Evolutionary conservation across 495 filamentous ascomycete genomes (phyloP).

Genomic region (Aspergillus diversus): DNA sequence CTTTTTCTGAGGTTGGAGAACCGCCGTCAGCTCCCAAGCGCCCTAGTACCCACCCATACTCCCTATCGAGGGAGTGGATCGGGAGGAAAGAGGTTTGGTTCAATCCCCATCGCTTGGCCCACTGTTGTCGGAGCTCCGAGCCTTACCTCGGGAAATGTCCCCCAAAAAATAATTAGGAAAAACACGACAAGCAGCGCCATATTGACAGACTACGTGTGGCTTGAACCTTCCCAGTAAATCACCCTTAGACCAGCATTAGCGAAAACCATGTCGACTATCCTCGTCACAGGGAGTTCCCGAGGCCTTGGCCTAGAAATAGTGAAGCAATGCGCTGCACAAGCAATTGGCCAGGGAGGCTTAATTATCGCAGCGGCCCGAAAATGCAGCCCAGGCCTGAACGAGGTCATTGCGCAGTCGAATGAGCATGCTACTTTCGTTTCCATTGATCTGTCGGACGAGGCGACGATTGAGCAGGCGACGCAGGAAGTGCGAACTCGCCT

Average conservation of each 20-base stretch:
- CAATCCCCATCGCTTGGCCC: too few relatives aligned
- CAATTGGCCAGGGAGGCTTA: conserved; percentile 30
- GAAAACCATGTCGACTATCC: background rate
- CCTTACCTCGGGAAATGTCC: too few relatives aligned
- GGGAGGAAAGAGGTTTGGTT: too few relatives aligned
- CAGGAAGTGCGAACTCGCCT: conserved; percentile 34
- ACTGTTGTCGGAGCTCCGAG: too few relatives aligned
- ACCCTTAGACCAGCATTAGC: background rate
- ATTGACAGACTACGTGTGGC: too few relatives aligned
- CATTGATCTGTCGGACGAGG: conserved; percentile 43
- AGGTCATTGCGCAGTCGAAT: conserved; percentile 15
- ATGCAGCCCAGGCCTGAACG: conserved; percentile 31
- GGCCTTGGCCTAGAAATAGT: conserved; percentile 11
- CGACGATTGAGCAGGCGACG: conserved; percentile 41
- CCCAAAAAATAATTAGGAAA: too few relatives aligned
- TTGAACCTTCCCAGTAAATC: background rate
- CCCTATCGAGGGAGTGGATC: too few relatives aligned
- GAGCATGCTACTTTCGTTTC: conserved; percentile 44
- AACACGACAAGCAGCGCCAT: too few relatives aligned
- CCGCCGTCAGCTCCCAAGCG: too few relatives aligned
- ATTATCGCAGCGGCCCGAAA: conserved; percentile 39
- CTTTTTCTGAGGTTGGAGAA: too few relatives aligned
- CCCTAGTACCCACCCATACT: too few relatives aligned
- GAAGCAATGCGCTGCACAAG: conserved; percentile 23
- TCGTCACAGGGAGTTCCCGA: conserved; percentile 10